Base-by-base conservation (phyloP, 2,329 filamentous ascomycete genomes). In the Talaromyces piceae region DNA sequence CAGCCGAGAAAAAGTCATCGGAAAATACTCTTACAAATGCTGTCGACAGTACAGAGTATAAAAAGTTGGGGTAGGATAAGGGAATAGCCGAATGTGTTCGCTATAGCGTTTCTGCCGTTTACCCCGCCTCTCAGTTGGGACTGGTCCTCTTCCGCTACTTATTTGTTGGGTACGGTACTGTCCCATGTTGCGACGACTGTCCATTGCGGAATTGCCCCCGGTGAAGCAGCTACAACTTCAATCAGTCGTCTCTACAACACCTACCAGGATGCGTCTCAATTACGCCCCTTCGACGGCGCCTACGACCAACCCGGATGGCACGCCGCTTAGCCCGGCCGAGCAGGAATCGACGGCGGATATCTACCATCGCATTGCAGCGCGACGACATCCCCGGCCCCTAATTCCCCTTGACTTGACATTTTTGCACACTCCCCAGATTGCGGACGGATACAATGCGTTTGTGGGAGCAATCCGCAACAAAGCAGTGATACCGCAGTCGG, bases 371-470 rank as follows among this genome's bases (percentile, higher is more conserved):
- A 81, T 89, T 61, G 71, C 73, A 8, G 81, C 78, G 28, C 84
- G 87, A 13, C 83, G 86, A 22, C 70, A 74, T 2, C 85, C 86
- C 0, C 81, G 86, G 1, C 84, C 84, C 2, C 78, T 91, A 18
- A 86, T 88, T 54, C 70, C 84, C 0, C 79, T 91, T n/a, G 87
- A 91, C 65, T 79, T 88, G 2, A 76, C 87, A 2, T 79, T 91
- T 1, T 77, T 91, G 11, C 87, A 91, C 72, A 80, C 83, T 18
- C 85, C 86, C 1, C 72, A 82, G 16, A 79, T 91, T 1, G 87
- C 87, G 13, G 83, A 88, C 68, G 87, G 87, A 48, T 82, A 77
- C 73, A 81, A 81, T 63, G 70, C 72, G 45, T 80, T 81, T 61
- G 64, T 81, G 6, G 76, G 76, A 44, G 71, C 78, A 7, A 77